Evolutionary conservation across 208 protist genomes (phyloP), one percentile per base, ranked within the genome.

Genomic region (Balamuthia mandrillaris): DNA sequence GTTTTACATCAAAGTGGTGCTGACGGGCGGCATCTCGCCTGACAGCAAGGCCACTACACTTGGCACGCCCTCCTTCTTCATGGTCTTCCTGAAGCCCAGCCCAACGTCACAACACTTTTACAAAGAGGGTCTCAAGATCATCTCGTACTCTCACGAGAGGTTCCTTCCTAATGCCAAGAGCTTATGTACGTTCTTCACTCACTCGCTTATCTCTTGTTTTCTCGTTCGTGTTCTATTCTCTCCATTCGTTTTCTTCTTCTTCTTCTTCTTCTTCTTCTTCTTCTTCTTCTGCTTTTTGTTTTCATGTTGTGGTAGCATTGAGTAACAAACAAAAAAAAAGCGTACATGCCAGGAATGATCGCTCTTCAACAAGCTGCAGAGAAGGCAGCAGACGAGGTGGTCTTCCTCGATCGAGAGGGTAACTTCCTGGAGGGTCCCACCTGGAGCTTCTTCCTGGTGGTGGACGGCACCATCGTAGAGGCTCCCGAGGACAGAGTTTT

Each of bases 101-200:
- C 47, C 47, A 18, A 52, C 10, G 14, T 18, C 47, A n/a, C 47
- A n/a, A 63, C 14, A 12, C 56, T 65, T 31, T 27, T 33, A 65
- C 27, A 65, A 10, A 6, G 27, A 68, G 60, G 60, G 60, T 18
- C 33, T 68, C 12, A 12, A 35, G 5, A 18, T 68, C 10, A 29
- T 33, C 60, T 44, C 60, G 60, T 18, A 29, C 33, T 29, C 60
- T 35, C 42, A 68, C 60, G 60, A 68, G 60, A 12, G 60, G 14
- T 68, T 44, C 60, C 35, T 68, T 68, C 60, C 60, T 21, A 68
- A 68, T 29, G 60, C 60, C 60, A 68, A 68, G 60, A 44, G 33
- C 7, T 35, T 68, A 16, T 29, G 60, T 68, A 68, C 14, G 18
- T 54, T 24, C n/a, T n/a, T n/a, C n/a, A n/a, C n/a, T n/a, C n/a